Percentiles rank a stretch among this genome's conserved stretches.
Evolutionary conservation across 2,329 filamentous ascomycete genomes (phyloP).

Genomic region (Plenodomus lindquistii): DNA sequence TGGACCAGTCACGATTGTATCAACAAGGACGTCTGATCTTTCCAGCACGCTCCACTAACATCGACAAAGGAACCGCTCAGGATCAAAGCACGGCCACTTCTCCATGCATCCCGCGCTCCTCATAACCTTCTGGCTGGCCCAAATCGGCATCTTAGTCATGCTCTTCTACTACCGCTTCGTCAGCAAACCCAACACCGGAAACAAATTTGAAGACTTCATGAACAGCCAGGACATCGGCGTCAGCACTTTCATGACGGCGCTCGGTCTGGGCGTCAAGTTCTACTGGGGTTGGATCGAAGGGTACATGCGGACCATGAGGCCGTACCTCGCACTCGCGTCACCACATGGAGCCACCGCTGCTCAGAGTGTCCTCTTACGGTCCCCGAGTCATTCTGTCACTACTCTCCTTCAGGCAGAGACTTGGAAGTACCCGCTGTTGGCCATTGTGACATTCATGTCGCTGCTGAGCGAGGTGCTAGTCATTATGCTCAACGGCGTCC

Average conservation of each 20-base stretch:
- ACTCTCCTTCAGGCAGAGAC: background rate
- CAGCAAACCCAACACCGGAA: conserved; percentile 5
- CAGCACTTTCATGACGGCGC: conserved; percentile 8
- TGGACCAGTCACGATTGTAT: background rate
- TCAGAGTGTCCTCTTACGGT: conserved; percentile 4
- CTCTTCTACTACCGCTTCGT: conserved; percentile 14
- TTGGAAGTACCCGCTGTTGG: conserved; percentile 1
- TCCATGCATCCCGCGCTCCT: conserved; percentile 1
- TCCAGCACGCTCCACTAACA: background rate
- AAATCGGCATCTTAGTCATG: conserved; percentile 4
- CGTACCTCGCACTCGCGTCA: conserved; percentile 3
- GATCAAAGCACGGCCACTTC: background rate
- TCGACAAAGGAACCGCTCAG: too few relatives aligned
- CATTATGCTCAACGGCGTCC: conserved; percentile 3
- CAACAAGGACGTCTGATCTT: background rate
- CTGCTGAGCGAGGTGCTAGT: conserved; percentile 7
- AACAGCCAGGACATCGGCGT: conserved; percentile 10
- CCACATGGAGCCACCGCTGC: conserved; percentile 2
- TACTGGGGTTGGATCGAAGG: conserved; percentile 11
- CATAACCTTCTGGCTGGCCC: conserved; percentile 1
- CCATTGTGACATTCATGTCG: conserved; percentile 3
- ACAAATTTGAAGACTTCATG: conserved; percentile 12
- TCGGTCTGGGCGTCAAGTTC: conserved; percentile 5
- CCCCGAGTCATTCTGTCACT: conserved; percentile 1
- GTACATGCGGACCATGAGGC: conserved; percentile 2